phyloP scores from a whole-genome alignment of 345 rosid species.

The Acer saccharum region DNA sequence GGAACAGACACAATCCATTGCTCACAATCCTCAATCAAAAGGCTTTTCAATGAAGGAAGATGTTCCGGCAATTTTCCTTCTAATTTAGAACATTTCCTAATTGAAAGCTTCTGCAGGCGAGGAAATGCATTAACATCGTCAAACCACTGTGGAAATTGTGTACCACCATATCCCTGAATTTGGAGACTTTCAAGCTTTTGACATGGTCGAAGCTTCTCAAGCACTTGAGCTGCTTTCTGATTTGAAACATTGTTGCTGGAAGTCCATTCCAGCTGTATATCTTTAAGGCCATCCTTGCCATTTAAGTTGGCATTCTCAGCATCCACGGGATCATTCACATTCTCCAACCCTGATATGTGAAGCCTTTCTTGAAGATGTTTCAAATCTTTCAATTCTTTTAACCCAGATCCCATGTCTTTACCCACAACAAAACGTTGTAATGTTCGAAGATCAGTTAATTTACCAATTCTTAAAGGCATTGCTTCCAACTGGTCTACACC shows the following conservation, averaged over 20 bases:
- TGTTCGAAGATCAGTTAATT: not conserved
- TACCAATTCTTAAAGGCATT: constrained; percentile 5
- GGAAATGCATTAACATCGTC: constrained; percentile 9
- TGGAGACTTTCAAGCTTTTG: constrained; percentile 32
- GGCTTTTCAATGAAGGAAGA: not conserved
- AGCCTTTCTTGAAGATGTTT: not conserved
- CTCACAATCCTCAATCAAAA: not conserved
- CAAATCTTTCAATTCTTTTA: constrained; percentile 9
- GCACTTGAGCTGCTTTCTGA: constrained; percentile 14
- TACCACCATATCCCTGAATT: constrained; percentile 38
- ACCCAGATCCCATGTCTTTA: not conserved
- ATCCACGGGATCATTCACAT: not conserved
- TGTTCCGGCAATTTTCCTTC: too few relatives aligned
- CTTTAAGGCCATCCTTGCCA: constrained; percentile 32
- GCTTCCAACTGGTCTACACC: not conserved
- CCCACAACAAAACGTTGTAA: not conserved
- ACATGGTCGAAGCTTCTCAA: constrained; percentile 44
- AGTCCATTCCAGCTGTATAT: constrained; percentile 36
- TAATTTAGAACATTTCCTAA: too few relatives aligned
- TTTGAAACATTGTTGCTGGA: constrained; percentile 4
- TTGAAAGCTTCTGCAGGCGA: too few relatives aligned
- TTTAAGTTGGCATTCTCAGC: constrained; percentile 32
- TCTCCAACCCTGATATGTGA: not conserved
- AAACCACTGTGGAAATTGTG: constrained; percentile 40
- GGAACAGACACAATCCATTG: constrained; percentile 13